Conservation (phyloP, 1,284 basidiomycete species). For the Schizophyllum commune region DNA sequence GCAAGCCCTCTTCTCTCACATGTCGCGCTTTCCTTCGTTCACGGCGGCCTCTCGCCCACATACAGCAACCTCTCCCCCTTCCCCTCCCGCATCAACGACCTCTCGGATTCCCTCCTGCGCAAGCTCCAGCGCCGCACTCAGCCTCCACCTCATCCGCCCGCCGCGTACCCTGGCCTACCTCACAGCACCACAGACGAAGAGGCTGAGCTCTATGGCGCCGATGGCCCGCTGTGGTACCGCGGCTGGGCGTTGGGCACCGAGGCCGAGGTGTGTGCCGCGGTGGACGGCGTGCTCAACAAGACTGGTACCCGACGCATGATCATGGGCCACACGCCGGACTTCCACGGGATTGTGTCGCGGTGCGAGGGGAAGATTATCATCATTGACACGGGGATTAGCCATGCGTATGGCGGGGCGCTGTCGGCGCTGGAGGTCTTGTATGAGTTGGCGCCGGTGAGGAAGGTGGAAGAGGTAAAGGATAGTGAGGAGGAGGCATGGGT, state of each 20-base stretch:
- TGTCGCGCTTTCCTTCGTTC: constrained; percentile 43
- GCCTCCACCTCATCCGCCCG: constrained; percentile 74
- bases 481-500: constrained; percentile 24
- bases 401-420: constrained; percentile 86
- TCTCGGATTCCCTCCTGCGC: constrained; percentile 59
- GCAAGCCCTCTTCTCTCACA: constrained; percentile 3
- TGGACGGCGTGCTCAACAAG: constrained; percentile 60
- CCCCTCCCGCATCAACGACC: constrained; percentile 70
- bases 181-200: constrained; percentile 59
- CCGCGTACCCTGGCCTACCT: constrained; percentile 74
- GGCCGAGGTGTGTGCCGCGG: constrained; percentile 58
- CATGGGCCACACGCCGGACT: constrained; percentile 93
- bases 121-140: constrained; percentile 55
- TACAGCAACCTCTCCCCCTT: constrained; percentile 71
- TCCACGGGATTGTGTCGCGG: constrained; percentile 74
- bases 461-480: constrained; percentile 18
- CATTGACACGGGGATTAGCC: constrained; percentile 92
- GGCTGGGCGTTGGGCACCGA: constrained; percentile 79
- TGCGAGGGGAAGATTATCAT: constrained; percentile 86
- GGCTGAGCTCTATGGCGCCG: constrained; percentile 57
- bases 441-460: constrained; percentile 49
- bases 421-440: constrained; percentile 85
- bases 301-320: constrained; percentile 81
- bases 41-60: constrained; percentile 75
- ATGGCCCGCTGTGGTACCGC: constrained; percentile 87